Evolutionary conservation across 129 eudicot species (phyloP), one percentile per base, ranked within the genome.

Genomic region (Deinandra increscens): DNA sequence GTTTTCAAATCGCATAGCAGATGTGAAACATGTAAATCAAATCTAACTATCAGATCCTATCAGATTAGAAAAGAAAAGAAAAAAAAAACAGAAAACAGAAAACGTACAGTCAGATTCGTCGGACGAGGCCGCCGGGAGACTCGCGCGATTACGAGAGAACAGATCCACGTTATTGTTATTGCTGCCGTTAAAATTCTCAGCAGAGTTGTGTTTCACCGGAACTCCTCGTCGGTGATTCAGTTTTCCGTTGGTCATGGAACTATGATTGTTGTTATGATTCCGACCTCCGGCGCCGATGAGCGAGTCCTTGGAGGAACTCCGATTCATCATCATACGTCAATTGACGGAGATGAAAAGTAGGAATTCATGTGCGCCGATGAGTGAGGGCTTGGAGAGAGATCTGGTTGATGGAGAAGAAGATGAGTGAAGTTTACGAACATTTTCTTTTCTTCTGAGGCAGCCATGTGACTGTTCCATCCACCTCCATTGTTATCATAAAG

Each of bases 121-220:
- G 82, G 95, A 75, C 38, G 84, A 36, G 20, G 85, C 58, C 34
- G 83, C 71, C n/a, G 85, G 68, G 50, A 82, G 78, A 72, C 72
- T 75, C 38, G 81, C 83, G 38, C 96, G 94, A 75, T 76, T 85
- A 18, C 81, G 85, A 44, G 95, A 85, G 81, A 85, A 83, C 72
- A 88, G 96, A 91, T 87, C 97, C 80, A 81, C 53, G 23, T 83
- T 59, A 19, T 83, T 82, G 59, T 64, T 59, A 19, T 83, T 82
- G 59, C 64, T 66, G 37, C 15, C 34, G 39, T 72, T 77, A 23
- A 42, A 81, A 36, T 75, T 76, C 43, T 48, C 58, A 58, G 33
- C 49, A 26, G 81, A 64, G 14, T 26, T 74, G 71, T 42, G 39
- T 64, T 64, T 74, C 64, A 79, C 63, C 56, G 85, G 79, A 65